A percentile compares a stretch with the other conserved stretches of the same genome.
phyloP scores from a whole-genome alignment of 441 rosid genomes.

The Brassica balearica region DNA sequence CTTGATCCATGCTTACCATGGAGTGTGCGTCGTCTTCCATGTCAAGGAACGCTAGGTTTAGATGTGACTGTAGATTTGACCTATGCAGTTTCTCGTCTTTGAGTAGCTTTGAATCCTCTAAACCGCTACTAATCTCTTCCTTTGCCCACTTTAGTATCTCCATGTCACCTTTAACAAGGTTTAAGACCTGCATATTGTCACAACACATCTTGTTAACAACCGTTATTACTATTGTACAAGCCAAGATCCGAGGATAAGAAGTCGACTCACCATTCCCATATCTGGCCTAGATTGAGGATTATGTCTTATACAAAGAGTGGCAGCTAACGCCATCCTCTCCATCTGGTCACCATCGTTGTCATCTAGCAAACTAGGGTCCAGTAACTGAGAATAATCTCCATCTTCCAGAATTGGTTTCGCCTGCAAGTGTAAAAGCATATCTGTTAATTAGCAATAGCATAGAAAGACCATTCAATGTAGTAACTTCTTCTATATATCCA shows the following conservation, averaged over 20 bases:
- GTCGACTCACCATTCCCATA: conserved; percentile 55
- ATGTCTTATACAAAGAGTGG: conserved; percentile 66
- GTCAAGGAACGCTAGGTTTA: conserved; percentile 62
- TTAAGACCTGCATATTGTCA: conserved; percentile 49
- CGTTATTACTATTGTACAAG: not conserved
- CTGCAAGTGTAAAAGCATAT: conserved; percentile 41
- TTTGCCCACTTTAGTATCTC: conserved; percentile 53
- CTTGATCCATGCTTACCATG: conserved; percentile 52
- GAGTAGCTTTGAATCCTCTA: conserved; percentile 49
- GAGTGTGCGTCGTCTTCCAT: conserved; percentile 62
- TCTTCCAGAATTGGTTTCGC: conserved; percentile 59
- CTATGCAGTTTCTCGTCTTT: conserved; percentile 50
- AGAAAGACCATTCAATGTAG: not conserved
- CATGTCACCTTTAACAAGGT: conserved; percentile 58
- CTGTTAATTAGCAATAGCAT: not conserved
- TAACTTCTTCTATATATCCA: not conserved
- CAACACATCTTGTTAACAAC: not conserved
- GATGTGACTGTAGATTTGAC: conserved; percentile 65
- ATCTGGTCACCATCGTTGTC: conserved; percentile 50
- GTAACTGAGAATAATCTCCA: conserved; percentile 51
- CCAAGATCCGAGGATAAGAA: not conserved
- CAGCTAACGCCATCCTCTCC: conserved; percentile 68
- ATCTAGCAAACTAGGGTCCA: conserved; percentile 54
- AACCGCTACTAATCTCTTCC: conserved; percentile 45
- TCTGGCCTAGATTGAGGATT: conserved; percentile 63